Percentiles rank a stretch among this genome's conserved stretches.
Evolutionary conservation across 345 rosid species (phyloP).

Genomic region (Eucalyptus pumila): DNA sequence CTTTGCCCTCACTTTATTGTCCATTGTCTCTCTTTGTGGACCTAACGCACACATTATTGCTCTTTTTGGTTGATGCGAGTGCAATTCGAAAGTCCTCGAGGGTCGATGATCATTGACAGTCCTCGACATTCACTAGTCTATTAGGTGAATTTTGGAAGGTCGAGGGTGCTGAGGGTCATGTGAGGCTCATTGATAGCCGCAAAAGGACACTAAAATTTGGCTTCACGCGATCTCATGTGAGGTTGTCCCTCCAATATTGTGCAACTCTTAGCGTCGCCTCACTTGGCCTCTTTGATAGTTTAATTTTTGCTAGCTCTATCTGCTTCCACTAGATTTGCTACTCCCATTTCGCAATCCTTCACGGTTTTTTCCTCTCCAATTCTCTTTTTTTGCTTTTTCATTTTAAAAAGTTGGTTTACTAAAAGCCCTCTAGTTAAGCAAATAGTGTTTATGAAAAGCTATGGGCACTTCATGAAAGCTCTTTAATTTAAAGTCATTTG

Average conservation of each 20-base stretch:
- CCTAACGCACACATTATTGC: not conserved
- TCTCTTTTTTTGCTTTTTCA: not conserved
- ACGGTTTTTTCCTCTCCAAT: not conserved
- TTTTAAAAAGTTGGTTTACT: not conserved
- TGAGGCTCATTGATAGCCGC: accelerated
- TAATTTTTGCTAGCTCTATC: not conserved
- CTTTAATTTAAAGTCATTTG: not conserved
- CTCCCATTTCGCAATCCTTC: accelerated
- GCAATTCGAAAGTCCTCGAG: not conserved
- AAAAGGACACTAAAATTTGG: not conserved
- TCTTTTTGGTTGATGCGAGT: not conserved
- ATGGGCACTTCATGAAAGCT: not conserved
- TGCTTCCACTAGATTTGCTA: not conserved
- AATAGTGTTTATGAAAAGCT: not conserved
- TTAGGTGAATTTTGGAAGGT: not conserved
- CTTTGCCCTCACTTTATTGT: not conserved
- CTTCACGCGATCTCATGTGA: not conserved
- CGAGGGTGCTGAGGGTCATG: not conserved
- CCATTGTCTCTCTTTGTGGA: not conserved
- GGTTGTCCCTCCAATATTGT: not conserved
- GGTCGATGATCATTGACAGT: too few species aligned
- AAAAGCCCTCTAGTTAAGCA: not conserved
- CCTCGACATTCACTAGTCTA: not conserved
- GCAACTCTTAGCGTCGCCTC: not conserved
- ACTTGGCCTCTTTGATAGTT: not conserved